Evolutionary conservation across 257 asterid species (phyloP).

Genomic region (Plantago ovata): DNA sequence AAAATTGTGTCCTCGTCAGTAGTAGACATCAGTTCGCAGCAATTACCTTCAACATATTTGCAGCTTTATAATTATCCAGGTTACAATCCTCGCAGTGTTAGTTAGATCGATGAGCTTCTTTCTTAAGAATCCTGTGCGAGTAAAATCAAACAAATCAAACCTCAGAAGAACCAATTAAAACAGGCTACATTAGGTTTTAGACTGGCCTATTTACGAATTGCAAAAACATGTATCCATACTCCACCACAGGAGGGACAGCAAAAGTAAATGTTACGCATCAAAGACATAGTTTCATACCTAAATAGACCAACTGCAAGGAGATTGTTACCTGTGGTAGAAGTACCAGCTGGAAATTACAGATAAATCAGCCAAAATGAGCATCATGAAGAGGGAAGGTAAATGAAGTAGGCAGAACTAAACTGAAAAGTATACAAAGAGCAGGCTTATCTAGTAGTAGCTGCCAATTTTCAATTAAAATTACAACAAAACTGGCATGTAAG

Average conservation of each 20-base stretch:
- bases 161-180: slow-evolving; percentile 5
- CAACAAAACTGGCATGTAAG: too few species aligned
- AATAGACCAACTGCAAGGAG: slow-evolving; percentile 81
- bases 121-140: slow-evolving; percentile 72
- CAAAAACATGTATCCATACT: slow-evolving; percentile 2
- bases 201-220: background rate
- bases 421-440: too few species aligned
- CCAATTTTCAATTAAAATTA: too few species aligned
- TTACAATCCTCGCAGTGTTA: slow-evolving; percentile 88
- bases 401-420: too few species aligned
- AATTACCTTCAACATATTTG: slow-evolving; percentile 76
- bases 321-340: slow-evolving; percentile 73
- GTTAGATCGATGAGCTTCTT: slow-evolving; percentile 83
- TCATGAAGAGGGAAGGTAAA: background rate
- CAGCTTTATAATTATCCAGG: slow-evolving; percentile 87
- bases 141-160: slow-evolving; percentile 14
- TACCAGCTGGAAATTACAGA: slow-evolving; percentile 39
- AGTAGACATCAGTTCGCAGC: too few species aligned
- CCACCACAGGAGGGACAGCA: slow-evolving; percentile 2
- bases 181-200: background rate
- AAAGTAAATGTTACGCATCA: slow-evolving; percentile 10
- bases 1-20: too few species aligned
- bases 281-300: slow-evolving; percentile 43
- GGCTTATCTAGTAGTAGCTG: too few species aligned
- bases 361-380: background rate